Conservation (phyloP, 257 asterid genomes). For the Scutellaria minor region DNA sequence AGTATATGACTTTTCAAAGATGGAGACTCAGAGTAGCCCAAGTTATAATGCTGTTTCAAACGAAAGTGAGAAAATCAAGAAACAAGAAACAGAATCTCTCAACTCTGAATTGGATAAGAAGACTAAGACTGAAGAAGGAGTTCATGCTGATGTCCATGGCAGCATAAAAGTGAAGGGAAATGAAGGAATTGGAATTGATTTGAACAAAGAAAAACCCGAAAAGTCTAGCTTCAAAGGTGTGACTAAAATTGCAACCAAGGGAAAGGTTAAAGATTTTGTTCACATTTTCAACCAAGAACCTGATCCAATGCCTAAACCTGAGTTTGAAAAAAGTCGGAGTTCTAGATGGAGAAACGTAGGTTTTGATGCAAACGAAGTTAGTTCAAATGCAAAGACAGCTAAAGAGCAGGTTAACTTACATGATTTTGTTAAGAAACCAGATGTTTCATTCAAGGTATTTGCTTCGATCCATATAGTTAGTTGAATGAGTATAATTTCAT, state of each 20-base stretch:
- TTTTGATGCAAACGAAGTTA: slow-evolving; percentile 40
- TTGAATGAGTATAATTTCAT: no score
- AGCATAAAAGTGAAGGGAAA: slow-evolving; percentile 47
- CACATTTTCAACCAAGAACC: slow-evolving; percentile 69
- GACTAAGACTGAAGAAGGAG: slow-evolving; percentile 30
- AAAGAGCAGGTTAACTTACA: slow-evolving; percentile 25
- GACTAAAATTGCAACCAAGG: slow-evolving; percentile 49
- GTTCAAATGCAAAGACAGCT: slow-evolving; percentile 5
- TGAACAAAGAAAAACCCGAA: slow-evolving; percentile 33
- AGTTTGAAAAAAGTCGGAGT: slow-evolving; percentile 44
- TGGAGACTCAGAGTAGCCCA: no score
- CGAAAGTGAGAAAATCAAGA: neutral
- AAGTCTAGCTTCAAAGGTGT: slow-evolving; percentile 37
- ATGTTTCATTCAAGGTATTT: slow-evolving; percentile 53
- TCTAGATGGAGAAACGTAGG: slow-evolving; percentile 47
- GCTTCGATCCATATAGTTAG: no score
- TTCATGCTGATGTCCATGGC: slow-evolving; percentile 25
- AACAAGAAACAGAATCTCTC: slow-evolving; percentile 35
- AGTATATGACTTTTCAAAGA: no score
- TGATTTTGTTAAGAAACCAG: slow-evolving; percentile 43
- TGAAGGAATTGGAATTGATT: slow-evolving; percentile 31
- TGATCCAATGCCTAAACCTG: slow-evolving; percentile 17
- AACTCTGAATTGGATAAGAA: slow-evolving; percentile 36
- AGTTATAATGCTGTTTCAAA: neutral
- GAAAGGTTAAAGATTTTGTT: slow-evolving; percentile 79